Percentiles rank a stretch among this genome's conserved stretches.
Evolutionary conservation across 2,329 filamentous ascomycete genomes (phyloP).

Genomic region (Chrysosporium queenslandicum): DNA sequence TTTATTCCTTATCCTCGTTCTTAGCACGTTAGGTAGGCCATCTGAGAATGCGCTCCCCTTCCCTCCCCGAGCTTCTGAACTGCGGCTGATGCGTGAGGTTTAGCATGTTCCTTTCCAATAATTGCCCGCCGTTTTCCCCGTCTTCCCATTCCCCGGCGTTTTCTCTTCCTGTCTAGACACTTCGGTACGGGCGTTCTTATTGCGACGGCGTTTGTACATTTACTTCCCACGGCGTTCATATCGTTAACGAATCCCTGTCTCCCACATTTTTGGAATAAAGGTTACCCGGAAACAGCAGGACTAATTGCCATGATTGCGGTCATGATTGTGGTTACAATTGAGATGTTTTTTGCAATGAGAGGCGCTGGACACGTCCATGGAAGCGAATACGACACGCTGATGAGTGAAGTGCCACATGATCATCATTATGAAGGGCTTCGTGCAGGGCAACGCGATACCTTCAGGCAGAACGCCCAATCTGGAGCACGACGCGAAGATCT

Average conservation of each 20-base stretch:
- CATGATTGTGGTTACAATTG: conserved; percentile 71
- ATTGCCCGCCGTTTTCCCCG: conserved; percentile 50
- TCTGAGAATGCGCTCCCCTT: neutral
- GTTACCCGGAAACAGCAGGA: conserved; percentile 71
- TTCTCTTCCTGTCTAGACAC: conserved; percentile 51
- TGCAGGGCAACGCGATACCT: conserved; percentile 15
- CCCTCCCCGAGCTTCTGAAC: neutral
- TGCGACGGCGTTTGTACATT: conserved; percentile 49
- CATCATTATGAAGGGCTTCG: conserved; percentile 5
- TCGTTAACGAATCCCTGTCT: conserved; percentile 56
- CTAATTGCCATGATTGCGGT: conserved; percentile 73
- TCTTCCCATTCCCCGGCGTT: conserved; percentile 49
- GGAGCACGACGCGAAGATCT: neutral
- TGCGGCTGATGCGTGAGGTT: neutral
- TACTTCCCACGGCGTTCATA: conserved; percentile 54
- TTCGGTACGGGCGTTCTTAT: conserved; percentile 50
- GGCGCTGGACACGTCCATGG: conserved; percentile 51
- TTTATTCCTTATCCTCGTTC: conserved; percentile 52
- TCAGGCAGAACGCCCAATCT: too few relatives aligned
- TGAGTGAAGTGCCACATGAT: conserved; percentile 19
- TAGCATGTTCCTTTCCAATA: conserved; percentile 53
- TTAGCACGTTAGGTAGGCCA: conserved; percentile 38
- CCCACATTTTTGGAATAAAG: conserved; percentile 65
- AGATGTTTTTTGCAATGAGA: conserved; percentile 76
- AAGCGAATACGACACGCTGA: conserved; percentile 42